These are phyloP conservation scores for Rosellinia necatrix DNA, from an alignment of 2,329 filamentous ascomycete genomes.

Conservation along the genomic window DNA sequence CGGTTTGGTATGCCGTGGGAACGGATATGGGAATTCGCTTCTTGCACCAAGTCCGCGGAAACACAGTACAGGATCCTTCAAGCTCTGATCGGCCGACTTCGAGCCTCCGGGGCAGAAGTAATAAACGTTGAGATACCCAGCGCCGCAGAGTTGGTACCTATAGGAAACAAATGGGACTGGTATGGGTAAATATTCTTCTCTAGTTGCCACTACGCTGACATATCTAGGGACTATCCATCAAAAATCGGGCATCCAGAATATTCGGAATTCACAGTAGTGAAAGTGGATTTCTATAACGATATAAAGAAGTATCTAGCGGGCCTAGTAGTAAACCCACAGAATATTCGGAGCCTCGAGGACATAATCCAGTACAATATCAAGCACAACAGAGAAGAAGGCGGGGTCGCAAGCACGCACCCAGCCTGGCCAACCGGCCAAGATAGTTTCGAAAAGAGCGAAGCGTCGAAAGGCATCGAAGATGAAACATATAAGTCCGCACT, in stretches of 20 bases:
- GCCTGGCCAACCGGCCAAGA: slow-evolving; percentile 75
- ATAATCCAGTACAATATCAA: slow-evolving; percentile 68
- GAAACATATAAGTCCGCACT: slow-evolving; percentile 71
- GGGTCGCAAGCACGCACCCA: slow-evolving; percentile 62
- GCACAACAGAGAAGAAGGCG: slow-evolving; percentile 70
- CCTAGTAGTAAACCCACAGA: slow-evolving; percentile 59
- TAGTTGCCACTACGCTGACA: background rate
- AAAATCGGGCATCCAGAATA: slow-evolving; percentile 64
- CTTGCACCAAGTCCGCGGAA: slow-evolving; percentile 51
- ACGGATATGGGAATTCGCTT: slow-evolving; percentile 63
- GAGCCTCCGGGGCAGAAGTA: slow-evolving; percentile 66
- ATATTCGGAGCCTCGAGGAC: slow-evolving; percentile 64
- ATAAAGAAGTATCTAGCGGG: slow-evolving; percentile 66
- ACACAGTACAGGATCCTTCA: slow-evolving; percentile 61
- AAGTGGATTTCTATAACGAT: slow-evolving; percentile 70
- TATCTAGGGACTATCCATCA: slow-evolving; percentile 16
- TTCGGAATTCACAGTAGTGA: slow-evolving; percentile 74
- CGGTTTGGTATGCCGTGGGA: slow-evolving; percentile 74
- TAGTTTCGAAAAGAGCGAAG: slow-evolving; percentile 66
- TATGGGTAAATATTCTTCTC: slow-evolving; percentile 54
- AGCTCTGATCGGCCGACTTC: slow-evolving; percentile 56
- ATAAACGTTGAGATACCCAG: slow-evolving; percentile 43
- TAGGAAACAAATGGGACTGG: slow-evolving; percentile 75
- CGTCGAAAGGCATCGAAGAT: slow-evolving; percentile 63
- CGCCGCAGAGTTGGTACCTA: background rate